Conservation (phyloP, 768 basidiomycete genomes). For the Mycena albidolilacea region DNA sequence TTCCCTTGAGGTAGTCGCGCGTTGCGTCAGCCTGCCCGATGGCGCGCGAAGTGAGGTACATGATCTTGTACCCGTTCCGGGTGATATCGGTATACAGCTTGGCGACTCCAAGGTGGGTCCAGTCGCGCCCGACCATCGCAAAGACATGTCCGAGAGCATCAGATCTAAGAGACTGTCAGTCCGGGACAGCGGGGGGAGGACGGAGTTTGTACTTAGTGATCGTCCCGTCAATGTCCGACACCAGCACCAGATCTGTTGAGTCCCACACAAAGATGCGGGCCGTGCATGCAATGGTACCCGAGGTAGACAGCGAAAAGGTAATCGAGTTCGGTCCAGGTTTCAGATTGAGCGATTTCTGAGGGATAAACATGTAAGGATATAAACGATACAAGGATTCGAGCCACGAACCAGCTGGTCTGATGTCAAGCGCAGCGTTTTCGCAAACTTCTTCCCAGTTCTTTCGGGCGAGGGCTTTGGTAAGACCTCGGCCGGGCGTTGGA, state of each 20-base stretch:
- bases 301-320: conserved; percentile 92
- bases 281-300: conserved; percentile 86
- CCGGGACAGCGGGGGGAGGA: background rate
- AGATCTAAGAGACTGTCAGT: conserved; percentile 66
- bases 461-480: conserved; percentile 35
- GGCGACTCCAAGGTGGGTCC: conserved; percentile 98
- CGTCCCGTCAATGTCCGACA: conserved; percentile 98
- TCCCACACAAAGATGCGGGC: conserved; percentile 98
- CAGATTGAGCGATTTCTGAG: conserved; percentile 86
- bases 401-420: conserved; percentile 91
- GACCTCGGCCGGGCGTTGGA: conserved; percentile 48
- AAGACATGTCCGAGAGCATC: conserved; percentile 97
- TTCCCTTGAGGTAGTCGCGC: conserved; percentile 92
- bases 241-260: conserved; percentile 88
- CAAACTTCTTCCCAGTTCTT: conserved; percentile 66
- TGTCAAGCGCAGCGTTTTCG: conserved; percentile 93
- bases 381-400: background rate
- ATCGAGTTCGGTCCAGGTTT: conserved; percentile 92
- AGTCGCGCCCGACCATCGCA: conserved; percentile 97
- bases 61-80: conserved; percentile 96
- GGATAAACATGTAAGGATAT: background rate
- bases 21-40: conserved; percentile 99
- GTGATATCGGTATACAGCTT: conserved; percentile 97
- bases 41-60: conserved; percentile 97
- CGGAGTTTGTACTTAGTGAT: conserved; percentile 87